These are phyloP conservation scores for Fusarium circinatum DNA, from an alignment of 2,329 filamentous ascomycete genomes.

Conservation along the genomic window DNA sequence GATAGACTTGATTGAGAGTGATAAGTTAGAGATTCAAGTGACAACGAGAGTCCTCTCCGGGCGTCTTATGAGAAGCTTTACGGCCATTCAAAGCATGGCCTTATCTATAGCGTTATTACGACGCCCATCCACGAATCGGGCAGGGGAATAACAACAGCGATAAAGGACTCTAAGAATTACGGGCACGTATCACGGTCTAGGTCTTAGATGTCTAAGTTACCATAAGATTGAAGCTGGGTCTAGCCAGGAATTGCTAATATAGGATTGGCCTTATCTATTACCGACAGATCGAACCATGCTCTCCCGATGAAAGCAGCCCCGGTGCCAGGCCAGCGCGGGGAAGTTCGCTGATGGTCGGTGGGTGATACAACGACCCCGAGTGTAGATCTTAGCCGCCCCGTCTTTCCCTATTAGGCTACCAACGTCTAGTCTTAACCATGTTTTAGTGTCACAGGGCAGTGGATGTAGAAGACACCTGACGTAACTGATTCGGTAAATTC, in stretches of 20 bases:
- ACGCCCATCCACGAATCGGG: neutral
- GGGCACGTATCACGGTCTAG: neutral
- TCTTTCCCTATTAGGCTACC: neutral
- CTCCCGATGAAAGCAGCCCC: neutral
- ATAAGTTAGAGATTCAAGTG: too few species aligned
- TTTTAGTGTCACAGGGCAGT: rapidly evolving
- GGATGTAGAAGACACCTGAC: rapidly evolving
- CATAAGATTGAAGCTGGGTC: neutral
- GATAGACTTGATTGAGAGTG: rapidly evolving
- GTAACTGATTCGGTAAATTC: neutral
- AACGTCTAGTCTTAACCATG: rapidly evolving
- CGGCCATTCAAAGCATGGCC: neutral
- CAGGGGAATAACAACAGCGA: neutral
- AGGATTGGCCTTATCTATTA: neutral
- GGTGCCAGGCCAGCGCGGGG: neutral
- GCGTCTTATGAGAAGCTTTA: neutral
- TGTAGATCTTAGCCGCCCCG: neutral
- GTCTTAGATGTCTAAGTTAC: rapidly evolving
- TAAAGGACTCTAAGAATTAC: neutral
- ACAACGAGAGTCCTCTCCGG: too few species aligned
- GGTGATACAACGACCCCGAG: neutral
- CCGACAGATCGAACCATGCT: neutral
- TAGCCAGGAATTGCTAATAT: neutral
- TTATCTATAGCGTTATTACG: neutral
- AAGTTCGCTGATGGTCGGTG: rapidly evolving